Evolutionary conservation across 2,329 filamentous ascomycete genomes (phyloP).

Genomic region (Pseudodiploospora longispora): DNA sequence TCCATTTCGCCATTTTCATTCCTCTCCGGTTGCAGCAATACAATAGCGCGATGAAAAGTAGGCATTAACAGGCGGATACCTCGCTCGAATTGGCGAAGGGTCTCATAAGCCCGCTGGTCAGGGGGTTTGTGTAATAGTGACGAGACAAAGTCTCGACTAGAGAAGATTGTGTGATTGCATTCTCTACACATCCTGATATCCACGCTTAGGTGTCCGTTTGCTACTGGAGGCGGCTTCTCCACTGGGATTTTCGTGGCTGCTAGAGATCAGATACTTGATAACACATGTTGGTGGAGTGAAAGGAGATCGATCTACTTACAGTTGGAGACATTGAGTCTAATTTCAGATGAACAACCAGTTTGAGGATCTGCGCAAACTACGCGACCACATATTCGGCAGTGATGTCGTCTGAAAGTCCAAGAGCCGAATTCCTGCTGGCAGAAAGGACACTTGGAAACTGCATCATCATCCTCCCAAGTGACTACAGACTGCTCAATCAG

Average conservation of each 20-base stretch:
- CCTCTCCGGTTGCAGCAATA: constrained; percentile 55
- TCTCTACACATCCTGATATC: constrained; percentile 90
- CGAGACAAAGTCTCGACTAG: constrained; percentile 67
- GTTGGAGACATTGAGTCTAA: constrained; percentile 67
- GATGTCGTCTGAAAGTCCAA: constrained; percentile 88
- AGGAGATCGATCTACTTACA: constrained; percentile 23
- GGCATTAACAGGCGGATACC: constrained; percentile 78
- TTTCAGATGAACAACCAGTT: constrained; percentile 77
- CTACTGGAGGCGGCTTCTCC: constrained; percentile 29
- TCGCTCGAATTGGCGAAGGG: constrained; percentile 76
- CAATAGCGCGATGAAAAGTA: constrained; percentile 70
- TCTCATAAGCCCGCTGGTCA: constrained; percentile 74
- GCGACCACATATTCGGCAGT: constrained; percentile 86
- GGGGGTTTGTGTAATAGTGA: constrained; percentile 61
- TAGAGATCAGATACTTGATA: neutral
- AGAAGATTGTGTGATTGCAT: constrained; percentile 58
- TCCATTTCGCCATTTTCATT: constrained; percentile 30
- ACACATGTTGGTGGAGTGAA: neutral
- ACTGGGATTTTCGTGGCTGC: constrained; percentile 24
- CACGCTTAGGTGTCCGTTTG: constrained; percentile 51
- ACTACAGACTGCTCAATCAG: constrained; percentile 84
- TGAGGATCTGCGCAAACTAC: constrained; percentile 85
- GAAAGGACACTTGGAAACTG: constrained; percentile 76
- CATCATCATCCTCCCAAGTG: constrained; percentile 86
- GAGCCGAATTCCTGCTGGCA: constrained; percentile 93